Evolutionary conservation across 2,329 filamentous ascomycete genomes (phyloP).

Genomic region (Thelonectria olida): DNA sequence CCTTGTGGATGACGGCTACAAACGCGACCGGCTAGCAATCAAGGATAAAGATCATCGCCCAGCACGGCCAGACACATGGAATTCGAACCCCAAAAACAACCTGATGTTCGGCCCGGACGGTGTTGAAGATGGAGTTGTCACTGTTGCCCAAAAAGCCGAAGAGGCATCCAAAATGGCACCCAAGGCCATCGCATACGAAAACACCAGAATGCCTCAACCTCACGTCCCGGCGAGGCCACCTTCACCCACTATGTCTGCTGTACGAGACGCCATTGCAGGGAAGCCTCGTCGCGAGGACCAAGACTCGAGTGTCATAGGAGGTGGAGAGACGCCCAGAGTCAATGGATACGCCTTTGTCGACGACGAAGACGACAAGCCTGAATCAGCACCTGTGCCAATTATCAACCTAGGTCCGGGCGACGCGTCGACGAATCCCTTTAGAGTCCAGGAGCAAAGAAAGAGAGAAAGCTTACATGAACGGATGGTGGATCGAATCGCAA

Average conservation of each 20-base stretch:
- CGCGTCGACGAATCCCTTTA: constrained; percentile 82
- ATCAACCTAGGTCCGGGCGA: constrained; percentile 69
- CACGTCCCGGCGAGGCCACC: constrained; percentile 60
- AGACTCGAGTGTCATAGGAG: constrained; percentile 61
- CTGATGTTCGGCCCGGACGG: constrained; percentile 87
- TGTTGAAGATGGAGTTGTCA: constrained; percentile 67
- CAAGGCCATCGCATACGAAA: constrained; percentile 81
- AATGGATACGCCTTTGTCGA: constrained; percentile 97
- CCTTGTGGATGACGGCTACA: constrained; percentile 65
- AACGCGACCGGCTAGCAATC: constrained; percentile 68
- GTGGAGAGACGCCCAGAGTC: constrained; percentile 84
- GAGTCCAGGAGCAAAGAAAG: constrained; percentile 76
- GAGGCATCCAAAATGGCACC: constrained; percentile 77
- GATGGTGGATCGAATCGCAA: constrained; percentile 84
- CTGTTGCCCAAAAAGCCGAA: constrained; percentile 74
- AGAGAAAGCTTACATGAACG: constrained; percentile 85
- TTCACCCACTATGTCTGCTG: constrained; percentile 85
- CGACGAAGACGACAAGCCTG: constrained; percentile 68
- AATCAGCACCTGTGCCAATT: constrained; percentile 43
- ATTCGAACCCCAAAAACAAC: constrained; percentile 76
- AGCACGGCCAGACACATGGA: constrained; percentile 81
- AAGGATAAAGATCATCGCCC: constrained; percentile 75
- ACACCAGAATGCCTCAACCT: constrained; percentile 78
- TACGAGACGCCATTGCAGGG: constrained; percentile 85
- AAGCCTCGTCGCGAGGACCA: constrained; percentile 69